These are phyloP conservation scores for Miscanthus sacchariflorus DNA, from an alignment of 202 grass and related monocot species.

Conservation along the genomic window DNA sequence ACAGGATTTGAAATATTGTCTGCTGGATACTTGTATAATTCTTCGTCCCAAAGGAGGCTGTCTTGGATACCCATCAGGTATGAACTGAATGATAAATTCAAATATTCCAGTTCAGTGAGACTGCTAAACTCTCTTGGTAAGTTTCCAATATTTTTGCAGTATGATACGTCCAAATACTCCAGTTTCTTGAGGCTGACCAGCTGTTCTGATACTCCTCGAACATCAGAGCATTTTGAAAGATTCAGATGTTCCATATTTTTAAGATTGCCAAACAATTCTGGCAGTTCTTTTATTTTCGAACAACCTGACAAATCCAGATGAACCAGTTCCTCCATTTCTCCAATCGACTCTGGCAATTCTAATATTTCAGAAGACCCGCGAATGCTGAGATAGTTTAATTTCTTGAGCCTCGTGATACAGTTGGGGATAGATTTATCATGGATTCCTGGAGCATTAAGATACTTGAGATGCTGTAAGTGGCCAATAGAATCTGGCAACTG, in stretches of 20 bases:
- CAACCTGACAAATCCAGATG: conserved; percentile 33
- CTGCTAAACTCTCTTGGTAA: background rate
- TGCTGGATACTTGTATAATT: no score
- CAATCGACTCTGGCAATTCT: background rate
- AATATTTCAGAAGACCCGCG: background rate
- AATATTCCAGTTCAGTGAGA: background rate
- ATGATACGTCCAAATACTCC: conserved; percentile 16
- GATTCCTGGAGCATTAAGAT: conserved; percentile 21
- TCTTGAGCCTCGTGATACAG: background rate
- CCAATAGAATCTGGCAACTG: background rate
- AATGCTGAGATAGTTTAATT: conserved; percentile 16
- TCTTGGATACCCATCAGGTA: background rate
- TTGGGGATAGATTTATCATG: background rate
- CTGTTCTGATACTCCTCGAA: background rate
- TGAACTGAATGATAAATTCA: conserved; percentile 33
- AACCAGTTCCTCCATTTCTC: background rate
- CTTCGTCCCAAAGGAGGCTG: no score
- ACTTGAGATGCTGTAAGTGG: background rate
- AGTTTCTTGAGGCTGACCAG: background rate
- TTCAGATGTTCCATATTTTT: conserved; percentile 23
- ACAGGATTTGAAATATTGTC: no score
- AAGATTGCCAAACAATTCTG: background rate
- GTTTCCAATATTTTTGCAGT: background rate
- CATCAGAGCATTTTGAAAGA: conserved; percentile 9
- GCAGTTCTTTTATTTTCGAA: background rate